Base-by-base conservation (phyloP, 2,329 filamentous ascomycete genomes). In the Claviceps paspali region DNA sequence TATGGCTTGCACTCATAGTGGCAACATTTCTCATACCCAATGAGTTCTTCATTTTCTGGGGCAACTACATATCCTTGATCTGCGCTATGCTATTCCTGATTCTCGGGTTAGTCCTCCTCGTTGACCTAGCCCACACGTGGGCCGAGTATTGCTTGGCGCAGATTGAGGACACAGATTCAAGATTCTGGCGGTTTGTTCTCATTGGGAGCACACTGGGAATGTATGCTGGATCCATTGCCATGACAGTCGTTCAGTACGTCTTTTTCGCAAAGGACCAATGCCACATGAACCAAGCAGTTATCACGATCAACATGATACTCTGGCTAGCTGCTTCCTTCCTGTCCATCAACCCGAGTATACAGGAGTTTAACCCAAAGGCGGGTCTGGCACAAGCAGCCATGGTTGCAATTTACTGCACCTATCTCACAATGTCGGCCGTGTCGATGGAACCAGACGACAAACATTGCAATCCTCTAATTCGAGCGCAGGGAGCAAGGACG, bases 391-490 rank as follows among this genome's bases (percentile, higher is more conserved):
- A 98, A 56, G 86, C 87, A 29, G 88, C 91, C 43, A 95, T 96
- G 74, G 91, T 98, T 31, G 85, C 87, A 14, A 75, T 94, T 41
- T 98, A 98, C 68, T 98, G 91, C 73, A 96, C 91, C 30, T 98
- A 98, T 55, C 74, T 98, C 38, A 98, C 91, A 47, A 85, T 98
- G 77, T 95, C 87, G 2, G 91, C 91, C 19, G 91, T 98, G 1
- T 93, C 86, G 38, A 96, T 98, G 91, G 88, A 98, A 52, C 91
- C 91, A 1, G 88, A 96, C 57, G 64, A 95, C 64, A 80, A 83
- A 49, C 73, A 83, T 46, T 98, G 91, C 73, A 98, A 98, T 60
- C 91, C 91, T 7, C 70, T 98, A 23, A 69, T 95, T 43, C 77
- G 74, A 37, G 87, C 86, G 6, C 82, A 82, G 43, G 86, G 84